These are phyloP conservation scores for Vickermania ingenoplastis DNA, from an alignment of 208 protist genomes.

Conservation along the genomic window DNA sequence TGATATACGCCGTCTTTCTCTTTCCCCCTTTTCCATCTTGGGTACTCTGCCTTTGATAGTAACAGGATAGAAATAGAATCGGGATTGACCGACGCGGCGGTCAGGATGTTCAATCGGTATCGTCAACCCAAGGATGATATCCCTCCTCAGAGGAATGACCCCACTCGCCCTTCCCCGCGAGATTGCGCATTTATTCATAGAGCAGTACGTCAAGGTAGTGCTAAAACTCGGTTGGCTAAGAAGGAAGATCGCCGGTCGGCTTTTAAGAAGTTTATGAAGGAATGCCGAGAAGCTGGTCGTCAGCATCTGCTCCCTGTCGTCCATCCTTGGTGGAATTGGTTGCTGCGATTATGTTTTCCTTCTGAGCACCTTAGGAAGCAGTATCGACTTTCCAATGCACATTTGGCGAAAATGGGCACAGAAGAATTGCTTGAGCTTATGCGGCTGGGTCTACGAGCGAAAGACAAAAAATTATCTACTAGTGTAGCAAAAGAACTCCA, in stretches of 20 bases:
- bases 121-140: neutral
- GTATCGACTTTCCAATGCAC: constrained; percentile 8
- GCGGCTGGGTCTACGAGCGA: constrained; percentile 25
- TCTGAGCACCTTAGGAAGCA: constrained; percentile 25
- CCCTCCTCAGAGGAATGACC: neutral
- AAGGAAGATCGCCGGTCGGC: neutral
- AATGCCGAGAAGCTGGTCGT: neutral
- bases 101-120: neutral
- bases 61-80: too few relatives aligned
- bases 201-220: too few relatives aligned
- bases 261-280: neutral
- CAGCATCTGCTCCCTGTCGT: constrained; percentile 1
- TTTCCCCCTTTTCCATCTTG: too few relatives aligned
- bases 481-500: neutral
- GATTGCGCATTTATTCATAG: neutral
- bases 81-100: too few relatives aligned
- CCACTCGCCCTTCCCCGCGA: neutral
- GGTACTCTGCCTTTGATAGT: too few relatives aligned
- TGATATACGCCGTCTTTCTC: too few relatives aligned
- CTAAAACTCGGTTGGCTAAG: too few relatives aligned
- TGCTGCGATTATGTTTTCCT: constrained; percentile 25
- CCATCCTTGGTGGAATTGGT: constrained; percentile 5
- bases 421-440: constrained; percentile 58
- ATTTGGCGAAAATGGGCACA: constrained; percentile 17
- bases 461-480: neutral